Conservation (phyloP, 1,284 basidiomycete species). For the Irpex lacteus region DNA sequence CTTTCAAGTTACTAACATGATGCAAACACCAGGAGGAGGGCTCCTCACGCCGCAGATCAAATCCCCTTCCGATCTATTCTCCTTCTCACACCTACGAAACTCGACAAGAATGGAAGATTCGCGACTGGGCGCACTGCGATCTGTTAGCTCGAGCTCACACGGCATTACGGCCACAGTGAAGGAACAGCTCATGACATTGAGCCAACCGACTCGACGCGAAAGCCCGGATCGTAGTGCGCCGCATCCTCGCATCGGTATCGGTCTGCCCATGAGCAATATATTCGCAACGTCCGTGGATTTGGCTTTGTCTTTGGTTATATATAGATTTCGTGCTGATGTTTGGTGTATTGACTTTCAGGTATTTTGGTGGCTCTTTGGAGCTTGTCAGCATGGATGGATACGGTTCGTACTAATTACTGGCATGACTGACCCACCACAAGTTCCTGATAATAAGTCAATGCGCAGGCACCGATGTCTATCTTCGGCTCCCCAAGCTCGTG, state of each 20-base stretch:
- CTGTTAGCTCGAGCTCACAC: constrained; percentile 53
- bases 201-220: constrained; percentile 22
- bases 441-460: not conserved
- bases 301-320: not conserved
- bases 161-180: constrained; percentile 75
- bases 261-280: constrained; percentile 83
- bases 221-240: constrained; percentile 44
- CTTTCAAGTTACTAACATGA: not conserved
- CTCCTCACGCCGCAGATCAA: constrained; percentile 51
- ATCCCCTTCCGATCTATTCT: constrained; percentile 72
- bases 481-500: constrained; percentile 80
- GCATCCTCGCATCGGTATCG: constrained; percentile 71
- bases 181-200: constrained; percentile 65
- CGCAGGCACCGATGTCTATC: constrained; percentile 77
- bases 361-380: constrained; percentile 80
- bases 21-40: constrained; percentile 57
- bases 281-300: constrained; percentile 63
- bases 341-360: constrained; percentile 38
- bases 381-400: constrained; percentile 83
- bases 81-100: constrained; percentile 80
- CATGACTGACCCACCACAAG: not conserved
- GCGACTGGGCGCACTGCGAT: constrained; percentile 70
- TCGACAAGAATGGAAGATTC: constrained; percentile 62
- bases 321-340: not conserved
- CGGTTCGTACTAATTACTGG: constrained; percentile 45